Percentiles rank a stretch among this genome's conserved stretches.
phyloP scores from a whole-genome alignment of 345 rosid species.

The Salix suchowensis region DNA sequence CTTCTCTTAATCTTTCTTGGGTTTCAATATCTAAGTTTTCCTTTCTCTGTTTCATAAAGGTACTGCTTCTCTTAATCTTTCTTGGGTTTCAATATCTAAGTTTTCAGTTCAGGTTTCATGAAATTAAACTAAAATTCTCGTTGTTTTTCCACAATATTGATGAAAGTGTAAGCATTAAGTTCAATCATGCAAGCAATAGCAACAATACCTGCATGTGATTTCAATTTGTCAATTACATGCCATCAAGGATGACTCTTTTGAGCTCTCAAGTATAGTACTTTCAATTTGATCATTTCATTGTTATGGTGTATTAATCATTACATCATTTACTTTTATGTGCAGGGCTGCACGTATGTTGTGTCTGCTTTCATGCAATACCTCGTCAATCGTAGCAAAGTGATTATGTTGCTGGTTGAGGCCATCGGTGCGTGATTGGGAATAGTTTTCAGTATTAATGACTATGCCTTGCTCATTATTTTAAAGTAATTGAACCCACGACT shows the following conservation, averaged over 20 bases:
- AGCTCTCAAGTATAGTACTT: too few relatives aligned
- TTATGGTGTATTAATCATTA: background rate
- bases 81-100: background rate
- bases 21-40: background rate
- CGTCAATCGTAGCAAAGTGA: conserved; percentile 56
- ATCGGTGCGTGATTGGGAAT: conserved; percentile 49
- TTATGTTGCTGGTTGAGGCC: conserved; percentile 74
- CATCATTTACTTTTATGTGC: conserved; percentile 11
- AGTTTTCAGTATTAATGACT: background rate
- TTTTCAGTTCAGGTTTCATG: too few relatives aligned
- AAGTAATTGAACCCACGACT: background rate
- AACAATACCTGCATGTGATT: too few relatives aligned
- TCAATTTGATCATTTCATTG: too few relatives aligned
- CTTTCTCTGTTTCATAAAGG: conserved; percentile 75
- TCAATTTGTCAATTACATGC: too few relatives aligned
- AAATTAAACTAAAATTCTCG: too few relatives aligned
- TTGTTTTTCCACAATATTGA: too few relatives aligned
- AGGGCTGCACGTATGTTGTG: conserved; percentile 69
- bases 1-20: background rate
- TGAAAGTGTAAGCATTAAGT: too few relatives aligned
- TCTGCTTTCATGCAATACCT: conserved; percentile 53
- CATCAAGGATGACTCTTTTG: too few relatives aligned
- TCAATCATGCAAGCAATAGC: too few relatives aligned
- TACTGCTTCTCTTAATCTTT: conserved; percentile 1
- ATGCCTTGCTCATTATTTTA: background rate